These are phyloP conservation scores for Malus sieversii DNA, from an alignment of 306 rosid genomes.

Conservation along the genomic window DNA sequence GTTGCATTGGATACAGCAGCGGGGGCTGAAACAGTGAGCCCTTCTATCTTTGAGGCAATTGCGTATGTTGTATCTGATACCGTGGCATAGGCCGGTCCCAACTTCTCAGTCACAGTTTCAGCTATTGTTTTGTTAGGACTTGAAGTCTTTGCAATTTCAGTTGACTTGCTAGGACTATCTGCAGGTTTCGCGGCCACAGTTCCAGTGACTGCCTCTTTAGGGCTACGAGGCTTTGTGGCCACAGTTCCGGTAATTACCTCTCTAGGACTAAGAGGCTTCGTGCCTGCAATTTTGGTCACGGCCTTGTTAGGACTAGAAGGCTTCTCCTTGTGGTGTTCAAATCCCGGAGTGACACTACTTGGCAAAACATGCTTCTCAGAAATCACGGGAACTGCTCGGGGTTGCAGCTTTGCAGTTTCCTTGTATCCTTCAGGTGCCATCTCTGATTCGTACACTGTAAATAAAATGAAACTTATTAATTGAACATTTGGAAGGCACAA, in stretches of 20 bases:
- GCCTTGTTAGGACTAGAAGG: slow-evolving; percentile 18
- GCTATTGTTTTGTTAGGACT: slow-evolving; percentile 18
- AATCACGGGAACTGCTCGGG: slow-evolving; percentile 33
- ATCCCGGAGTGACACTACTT: slow-evolving; percentile 17
- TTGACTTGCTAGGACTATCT: slow-evolving; percentile 13
- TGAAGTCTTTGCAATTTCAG: slow-evolving; percentile 12
- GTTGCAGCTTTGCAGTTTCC: slow-evolving; percentile 38
- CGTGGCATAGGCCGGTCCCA: slow-evolving; percentile 33
- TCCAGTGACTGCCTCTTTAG: slow-evolving; percentile 17
- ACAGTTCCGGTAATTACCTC: slow-evolving; percentile 11
- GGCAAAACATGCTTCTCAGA: slow-evolving; percentile 46
- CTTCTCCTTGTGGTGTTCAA: slow-evolving; percentile 21
- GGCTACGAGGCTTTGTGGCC: not conserved
- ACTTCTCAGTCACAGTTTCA: slow-evolving; percentile 29
- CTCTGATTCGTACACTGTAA: slow-evolving; percentile 72
- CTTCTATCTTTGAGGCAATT: slow-evolving; percentile 44
- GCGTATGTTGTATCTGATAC: slow-evolving; percentile 35
- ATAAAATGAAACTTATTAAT: not conserved
- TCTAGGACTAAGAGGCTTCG: slow-evolving; percentile 12
- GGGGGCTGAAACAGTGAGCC: slow-evolving; percentile 23
- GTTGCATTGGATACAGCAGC: slow-evolving; percentile 29
- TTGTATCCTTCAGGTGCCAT: slow-evolving; percentile 37
- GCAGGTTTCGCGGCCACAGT: not conserved
- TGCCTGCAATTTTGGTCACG: not conserved
- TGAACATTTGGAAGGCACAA: not conserved